Conservation (phyloP, 2,329 filamentous ascomycete genomes). For the Ceratocystis cacaofunesta region DNA sequence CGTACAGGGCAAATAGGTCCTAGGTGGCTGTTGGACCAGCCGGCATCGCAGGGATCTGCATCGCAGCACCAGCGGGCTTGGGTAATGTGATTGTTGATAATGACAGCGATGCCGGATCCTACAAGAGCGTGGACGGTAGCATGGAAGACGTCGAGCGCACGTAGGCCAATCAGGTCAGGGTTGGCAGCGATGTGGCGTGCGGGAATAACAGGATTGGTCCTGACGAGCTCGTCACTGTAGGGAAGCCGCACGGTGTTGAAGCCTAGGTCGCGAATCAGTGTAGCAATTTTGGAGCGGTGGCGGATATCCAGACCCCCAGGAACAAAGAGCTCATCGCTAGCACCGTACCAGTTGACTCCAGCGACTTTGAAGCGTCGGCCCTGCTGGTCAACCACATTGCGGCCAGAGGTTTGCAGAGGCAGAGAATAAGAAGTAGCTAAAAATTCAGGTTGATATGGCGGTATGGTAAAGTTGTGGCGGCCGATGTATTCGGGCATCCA, state of each 20-base stretch:
- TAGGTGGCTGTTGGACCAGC: constrained; percentile 51
- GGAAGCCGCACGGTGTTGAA: constrained; percentile 58
- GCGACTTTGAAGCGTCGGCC: constrained; percentile 46
- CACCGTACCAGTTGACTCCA: constrained; percentile 58
- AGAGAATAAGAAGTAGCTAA: constrained; percentile 35
- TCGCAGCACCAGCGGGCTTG: constrained; percentile 55
- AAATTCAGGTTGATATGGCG: constrained; percentile 29
- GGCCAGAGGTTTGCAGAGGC: constrained; percentile 44
- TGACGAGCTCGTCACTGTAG: constrained; percentile 54
- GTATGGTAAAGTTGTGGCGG: constrained; percentile 33
- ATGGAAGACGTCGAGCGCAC: constrained; percentile 46
- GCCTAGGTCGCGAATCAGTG: constrained; percentile 43
- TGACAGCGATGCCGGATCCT: constrained; percentile 46
- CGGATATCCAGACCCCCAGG: constrained; percentile 48
- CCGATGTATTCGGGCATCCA: constrained; percentile 35
- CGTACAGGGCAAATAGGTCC: constrained; percentile 43
- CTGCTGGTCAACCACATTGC: constrained; percentile 43
- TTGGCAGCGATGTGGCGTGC: constrained; percentile 39
- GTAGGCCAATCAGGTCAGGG: constrained; percentile 39
- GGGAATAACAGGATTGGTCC: constrained; percentile 37
- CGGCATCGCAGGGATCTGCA: constrained; percentile 50
- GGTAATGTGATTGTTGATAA: constrained; percentile 59
- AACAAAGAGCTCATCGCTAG: constrained; percentile 50
- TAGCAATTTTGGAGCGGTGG: constrained; percentile 45
- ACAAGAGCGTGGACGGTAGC: constrained; percentile 46